Evolutionary conservation across 2,329 filamentous ascomycete genomes (phyloP).

Genomic region (Colletotrichum euphorbiae): DNA sequence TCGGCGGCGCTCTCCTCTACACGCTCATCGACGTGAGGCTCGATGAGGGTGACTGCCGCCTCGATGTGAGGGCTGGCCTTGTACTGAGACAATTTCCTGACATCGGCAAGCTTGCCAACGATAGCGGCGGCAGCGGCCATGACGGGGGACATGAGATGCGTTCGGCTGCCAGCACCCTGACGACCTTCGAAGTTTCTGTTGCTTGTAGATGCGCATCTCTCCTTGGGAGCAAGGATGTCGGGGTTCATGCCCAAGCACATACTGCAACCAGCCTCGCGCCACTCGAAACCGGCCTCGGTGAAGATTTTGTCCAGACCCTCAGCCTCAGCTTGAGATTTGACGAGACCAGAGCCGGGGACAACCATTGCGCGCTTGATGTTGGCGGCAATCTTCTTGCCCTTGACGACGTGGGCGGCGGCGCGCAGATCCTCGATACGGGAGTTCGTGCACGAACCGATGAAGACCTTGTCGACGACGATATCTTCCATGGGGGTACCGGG

Average conservation of each 20-base stretch:
- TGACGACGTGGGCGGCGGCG: constrained; percentile 85
- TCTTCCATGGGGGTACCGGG: constrained; percentile 92
- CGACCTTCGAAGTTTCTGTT: constrained; percentile 98
- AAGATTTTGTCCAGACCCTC: constrained; percentile 97
- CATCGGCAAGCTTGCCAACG: constrained; percentile 90
- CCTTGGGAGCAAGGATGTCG: constrained; percentile 90
- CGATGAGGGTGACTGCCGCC: constrained; percentile 59
- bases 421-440: constrained; percentile 95
- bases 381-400: constrained; percentile 85
- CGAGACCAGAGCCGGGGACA: constrained; percentile 92
- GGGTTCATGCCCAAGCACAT: constrained; percentile 99
- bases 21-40: constrained; percentile 65
- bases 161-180: constrained; percentile 90
- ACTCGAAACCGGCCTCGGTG: constrained; percentile 91
- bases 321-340: constrained; percentile 90
- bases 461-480: constrained; percentile 93
- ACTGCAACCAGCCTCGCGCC: constrained; percentile 97
- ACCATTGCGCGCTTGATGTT: constrained; percentile 97
- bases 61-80: constrained; percentile 70
- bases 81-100: constrained; percentile 77
- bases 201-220: constrained; percentile 94
- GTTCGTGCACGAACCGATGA: constrained; percentile 98
- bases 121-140: constrained; percentile 96
- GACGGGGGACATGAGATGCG: constrained; percentile 95
- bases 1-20: constrained; percentile 63